Evolutionary conservation across 495 filamentous ascomycete genomes (phyloP), one percentile per base, ranked within the genome.

Genomic region (Penicillium argentinense): DNA sequence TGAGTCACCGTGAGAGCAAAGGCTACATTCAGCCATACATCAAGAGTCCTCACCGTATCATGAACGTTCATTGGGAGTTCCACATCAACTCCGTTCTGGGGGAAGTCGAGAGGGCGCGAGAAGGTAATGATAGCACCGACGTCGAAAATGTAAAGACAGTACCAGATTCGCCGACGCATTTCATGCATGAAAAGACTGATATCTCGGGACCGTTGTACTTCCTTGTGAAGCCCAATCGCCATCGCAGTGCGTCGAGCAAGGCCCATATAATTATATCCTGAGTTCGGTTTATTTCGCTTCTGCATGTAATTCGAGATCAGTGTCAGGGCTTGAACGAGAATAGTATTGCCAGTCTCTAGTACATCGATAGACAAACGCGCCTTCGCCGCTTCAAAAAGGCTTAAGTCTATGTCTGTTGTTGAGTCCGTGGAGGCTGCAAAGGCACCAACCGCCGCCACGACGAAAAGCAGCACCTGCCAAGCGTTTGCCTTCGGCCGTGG

Each of bases 211-310:
- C n/a, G n/a, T 19, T 47, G 47, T 28, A 54, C 43, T n/a, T 59
- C 51, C 45, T 59, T 59, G 23, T 59, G 47, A 2, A 60, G 34
- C 0, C 53, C 57, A 27, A 56, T 56, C 1, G 53, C 57, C 53
- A 60, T 53, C 17, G 57, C 57, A 34, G 56, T 53, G 1, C 57
- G 53, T n/a, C 40, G 36, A 0, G 53, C 57, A 7, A 60, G 36
- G 3, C 57, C 57, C 24, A 45, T 47, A 12, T 53, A 60, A 28
- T 56, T 56, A 11, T 60, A 60, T 0, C 57, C 46, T 1, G 57
- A 56, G 19, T 60, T 60, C 2, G 53, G 57, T 22, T 53, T 56
- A 21, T 60, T 49, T 37, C 53, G 39, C 19, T 60, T 60, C 33
- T 56, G 53, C 19, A 56, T 40, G 22, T 51, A 56, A 24, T 56